A percentile compares a stretch with the other conserved stretches of the same genome.
These are phyloP conservation scores for Trichoderma aggressivum DNA, from an alignment of 2,329 filamentous ascomycete species.

Conservation along the genomic window DNA sequence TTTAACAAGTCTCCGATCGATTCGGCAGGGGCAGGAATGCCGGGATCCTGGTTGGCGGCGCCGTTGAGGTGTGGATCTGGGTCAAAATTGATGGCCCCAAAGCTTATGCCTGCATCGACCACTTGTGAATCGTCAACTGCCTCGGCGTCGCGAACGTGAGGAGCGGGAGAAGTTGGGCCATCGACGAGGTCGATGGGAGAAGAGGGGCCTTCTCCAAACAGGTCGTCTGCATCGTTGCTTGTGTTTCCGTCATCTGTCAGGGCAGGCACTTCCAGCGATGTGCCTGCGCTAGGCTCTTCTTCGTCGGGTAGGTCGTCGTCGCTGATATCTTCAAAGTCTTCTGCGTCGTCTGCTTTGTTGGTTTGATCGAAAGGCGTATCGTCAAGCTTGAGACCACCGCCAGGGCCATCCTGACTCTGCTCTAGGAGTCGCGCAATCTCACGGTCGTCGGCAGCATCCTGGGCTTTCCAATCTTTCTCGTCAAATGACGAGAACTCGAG, in stretches of 20 bases:
- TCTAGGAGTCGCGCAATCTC: constrained; percentile 45
- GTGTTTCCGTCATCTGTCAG: constrained; percentile 59
- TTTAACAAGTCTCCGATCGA: constrained; percentile 73
- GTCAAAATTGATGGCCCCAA: constrained; percentile 46
- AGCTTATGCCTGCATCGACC: constrained; percentile 33
- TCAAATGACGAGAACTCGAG: constrained; percentile 35
- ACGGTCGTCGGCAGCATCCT: constrained; percentile 49
- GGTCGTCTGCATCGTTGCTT: constrained; percentile 60
- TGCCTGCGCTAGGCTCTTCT: constrained; percentile 51
- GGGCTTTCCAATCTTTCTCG: constrained; percentile 38
- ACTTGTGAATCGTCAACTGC: constrained; percentile 34
- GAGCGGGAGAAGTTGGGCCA: constrained; percentile 43
- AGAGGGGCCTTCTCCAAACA: constrained; percentile 63
- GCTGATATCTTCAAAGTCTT: constrained; percentile 87
- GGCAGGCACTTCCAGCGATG: constrained; percentile 48
- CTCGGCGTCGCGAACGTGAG: constrained; percentile 41
- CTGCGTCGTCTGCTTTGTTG: constrained; percentile 87
- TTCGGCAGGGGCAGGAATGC: constrained; percentile 67
- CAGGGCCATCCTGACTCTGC: constrained; percentile 39
- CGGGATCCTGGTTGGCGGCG: constrained; percentile 54
- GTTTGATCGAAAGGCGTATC: constrained; percentile 54
- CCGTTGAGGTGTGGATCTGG: constrained; percentile 43
- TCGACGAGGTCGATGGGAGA: constrained; percentile 45
- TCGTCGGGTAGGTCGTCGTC: constrained; percentile 89
- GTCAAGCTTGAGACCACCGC: constrained; percentile 42